These are phyloP conservation scores for Nakazawaea molendinolei DNA, from an alignment of 805 yeast species.

Conservation along the genomic window DNA sequence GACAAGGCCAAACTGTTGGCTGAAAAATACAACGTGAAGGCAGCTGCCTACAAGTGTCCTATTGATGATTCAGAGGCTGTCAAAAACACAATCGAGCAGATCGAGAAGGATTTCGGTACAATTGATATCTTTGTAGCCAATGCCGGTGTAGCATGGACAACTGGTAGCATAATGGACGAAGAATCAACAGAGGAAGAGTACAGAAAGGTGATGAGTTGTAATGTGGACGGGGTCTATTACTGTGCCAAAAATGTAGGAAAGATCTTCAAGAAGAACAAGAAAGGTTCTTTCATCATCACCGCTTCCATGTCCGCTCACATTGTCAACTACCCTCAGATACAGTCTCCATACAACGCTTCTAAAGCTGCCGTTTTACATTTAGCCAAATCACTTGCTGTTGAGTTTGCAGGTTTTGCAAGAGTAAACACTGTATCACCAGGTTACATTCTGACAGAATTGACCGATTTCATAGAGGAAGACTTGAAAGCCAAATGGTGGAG, in stretches of 20 bases:
- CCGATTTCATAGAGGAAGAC: conserved; percentile 38
- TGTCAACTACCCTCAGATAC: conserved; percentile 81
- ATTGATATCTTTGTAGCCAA: conserved; percentile 84
- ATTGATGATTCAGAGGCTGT: conserved; percentile 46
- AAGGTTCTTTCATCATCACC: conserved; percentile 76
- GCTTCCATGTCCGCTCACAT: conserved; percentile 89
- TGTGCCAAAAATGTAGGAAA: conserved; percentile 71
- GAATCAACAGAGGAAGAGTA: conserved; percentile 52
- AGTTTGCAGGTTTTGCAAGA: conserved; percentile 87
- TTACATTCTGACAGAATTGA: conserved; percentile 70
- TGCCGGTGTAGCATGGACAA: conserved; percentile 83
- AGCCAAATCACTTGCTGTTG: conserved; percentile 73
- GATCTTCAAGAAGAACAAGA: conserved; percentile 64
- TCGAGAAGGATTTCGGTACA: conserved; percentile 64
- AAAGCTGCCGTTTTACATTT: conserved; percentile 80
- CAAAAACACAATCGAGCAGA: conserved; percentile 39
- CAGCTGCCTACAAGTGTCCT: conserved; percentile 59
- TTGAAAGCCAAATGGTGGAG: conserved; percentile 42
- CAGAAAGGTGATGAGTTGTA: conserved; percentile 66
- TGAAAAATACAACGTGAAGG: conserved; percentile 51
- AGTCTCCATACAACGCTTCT: conserved; percentile 80
- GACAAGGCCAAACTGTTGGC: conserved; percentile 52
- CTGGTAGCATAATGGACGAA: conserved; percentile 46
- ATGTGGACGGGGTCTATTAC: conserved; percentile 75
- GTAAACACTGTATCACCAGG: conserved; percentile 83